Evolutionary conservation across 352 stramenopile species (phyloP).

Genomic region (Pythium insidiosum): DNA sequence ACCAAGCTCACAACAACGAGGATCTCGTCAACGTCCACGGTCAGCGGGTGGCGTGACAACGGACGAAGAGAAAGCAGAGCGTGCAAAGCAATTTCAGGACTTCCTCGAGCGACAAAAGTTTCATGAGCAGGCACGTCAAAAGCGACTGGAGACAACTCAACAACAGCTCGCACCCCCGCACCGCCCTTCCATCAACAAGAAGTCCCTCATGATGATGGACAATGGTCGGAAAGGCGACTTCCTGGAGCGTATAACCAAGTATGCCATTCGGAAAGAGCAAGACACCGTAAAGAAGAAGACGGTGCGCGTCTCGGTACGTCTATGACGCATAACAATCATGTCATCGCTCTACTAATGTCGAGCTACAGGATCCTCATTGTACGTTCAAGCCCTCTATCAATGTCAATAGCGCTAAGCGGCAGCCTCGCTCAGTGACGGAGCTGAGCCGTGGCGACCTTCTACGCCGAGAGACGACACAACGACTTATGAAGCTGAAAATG

Average conservation of each 20-base stretch:
- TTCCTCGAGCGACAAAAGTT: conserved; percentile 74
- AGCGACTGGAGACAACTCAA: conserved; percentile 57
- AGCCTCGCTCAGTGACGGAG: conserved; percentile 63
- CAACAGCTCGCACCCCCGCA: conserved; percentile 46
- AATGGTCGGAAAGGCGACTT: conserved; percentile 78
- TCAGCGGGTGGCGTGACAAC: conserved; percentile 36
- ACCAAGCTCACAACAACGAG: not conserved
- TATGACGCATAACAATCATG: not conserved
- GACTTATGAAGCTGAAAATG: conserved; percentile 83
- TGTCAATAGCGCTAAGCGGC: conserved; percentile 48
- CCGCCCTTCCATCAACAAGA: conserved; percentile 77
- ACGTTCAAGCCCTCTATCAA: conserved; percentile 85
- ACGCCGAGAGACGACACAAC: conserved; percentile 64
- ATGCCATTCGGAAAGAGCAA: conserved; percentile 72
- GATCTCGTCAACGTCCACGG: conserved; percentile 28
- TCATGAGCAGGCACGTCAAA: conserved; percentile 54
- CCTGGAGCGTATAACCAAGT: conserved; percentile 66
- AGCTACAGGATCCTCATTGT: conserved; percentile 59
- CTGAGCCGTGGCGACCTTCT: conserved; percentile 72
- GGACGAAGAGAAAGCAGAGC: conserved; percentile 41
- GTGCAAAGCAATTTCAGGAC: conserved; percentile 41
- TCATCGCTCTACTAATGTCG: not conserved
- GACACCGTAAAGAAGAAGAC: conserved; percentile 72
- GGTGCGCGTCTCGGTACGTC: conserved; percentile 41
- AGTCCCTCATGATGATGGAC: conserved; percentile 70